These are phyloP conservation scores for Cephalotrichum gorgonifer DNA, from an alignment of 2,329 filamentous ascomycete genomes.

Conservation along the genomic window DNA sequence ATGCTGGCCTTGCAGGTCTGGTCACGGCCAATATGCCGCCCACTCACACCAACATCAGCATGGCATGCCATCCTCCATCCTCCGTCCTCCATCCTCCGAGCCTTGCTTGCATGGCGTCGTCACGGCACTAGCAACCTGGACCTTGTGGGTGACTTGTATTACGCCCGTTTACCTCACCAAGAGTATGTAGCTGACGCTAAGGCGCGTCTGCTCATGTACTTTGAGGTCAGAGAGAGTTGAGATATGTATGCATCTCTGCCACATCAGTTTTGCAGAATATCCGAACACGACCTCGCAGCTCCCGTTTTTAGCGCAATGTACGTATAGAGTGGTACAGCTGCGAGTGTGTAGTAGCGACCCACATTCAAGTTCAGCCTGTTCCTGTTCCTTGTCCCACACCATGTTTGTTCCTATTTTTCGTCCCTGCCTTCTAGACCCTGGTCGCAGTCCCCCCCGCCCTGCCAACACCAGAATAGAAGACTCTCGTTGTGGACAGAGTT, in stretches of 20 bases:
- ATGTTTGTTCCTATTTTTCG: not conserved
- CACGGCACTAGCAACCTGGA: not conserved
- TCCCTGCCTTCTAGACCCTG: not conserved
- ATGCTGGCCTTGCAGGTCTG: conserved; percentile 2
- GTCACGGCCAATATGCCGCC: not conserved
- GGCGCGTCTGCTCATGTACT: not conserved
- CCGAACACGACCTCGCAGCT: no score
- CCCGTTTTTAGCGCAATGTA: no score
- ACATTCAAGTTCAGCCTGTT: not conserved
- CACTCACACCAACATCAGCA: no score
- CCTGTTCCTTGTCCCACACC: not conserved
- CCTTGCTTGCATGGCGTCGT: no score
- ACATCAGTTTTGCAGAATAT: no score
- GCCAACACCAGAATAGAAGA: not conserved
- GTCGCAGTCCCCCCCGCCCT: not conserved
- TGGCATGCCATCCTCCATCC: not conserved
- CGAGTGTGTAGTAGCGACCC: no score
- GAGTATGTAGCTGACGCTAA: not conserved
- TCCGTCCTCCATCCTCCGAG: no score
- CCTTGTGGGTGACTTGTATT: not conserved
- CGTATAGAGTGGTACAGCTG: no score
- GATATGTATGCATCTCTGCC: no score
- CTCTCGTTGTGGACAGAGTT: not conserved
- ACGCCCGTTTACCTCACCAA: not conserved
- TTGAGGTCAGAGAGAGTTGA: no score